Percentiles rank a stretch among this genome's conserved stretches.
Conservation (phyloP, 306 rosid species). For the Castanopsis chinensis region DNA sequence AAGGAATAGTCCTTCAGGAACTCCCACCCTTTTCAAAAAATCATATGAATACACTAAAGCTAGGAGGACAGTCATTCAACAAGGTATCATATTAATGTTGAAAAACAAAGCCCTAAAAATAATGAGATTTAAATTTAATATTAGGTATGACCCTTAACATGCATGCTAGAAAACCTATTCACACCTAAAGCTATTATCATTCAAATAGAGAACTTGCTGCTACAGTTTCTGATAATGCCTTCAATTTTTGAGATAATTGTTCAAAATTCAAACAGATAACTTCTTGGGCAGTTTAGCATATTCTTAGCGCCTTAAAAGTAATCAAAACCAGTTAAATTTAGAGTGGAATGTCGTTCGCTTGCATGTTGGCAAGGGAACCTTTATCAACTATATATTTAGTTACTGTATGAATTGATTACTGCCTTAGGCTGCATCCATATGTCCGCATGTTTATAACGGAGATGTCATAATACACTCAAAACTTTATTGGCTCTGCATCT, state of each 20-base stretch:
- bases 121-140: neutral
- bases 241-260: neutral
- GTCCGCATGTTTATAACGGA: too few relatives aligned
- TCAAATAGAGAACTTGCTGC: neutral
- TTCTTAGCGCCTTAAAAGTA: neutral
- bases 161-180: neutral
- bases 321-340: neutral
- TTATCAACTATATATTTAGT: neutral
- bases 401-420: neutral
- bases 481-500: too few relatives aligned
- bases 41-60: neutral
- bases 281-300: neutral
- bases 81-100: neutral
- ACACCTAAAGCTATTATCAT: neutral
- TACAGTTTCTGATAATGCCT: neutral
- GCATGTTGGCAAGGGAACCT: neutral
- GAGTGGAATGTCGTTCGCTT: neutral
- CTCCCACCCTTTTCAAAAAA: neutral
- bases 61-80: neutral
- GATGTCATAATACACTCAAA: too few relatives aligned
- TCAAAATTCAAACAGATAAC: neutral
- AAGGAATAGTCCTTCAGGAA: slow-evolving; percentile 11
- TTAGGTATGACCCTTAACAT: neutral
- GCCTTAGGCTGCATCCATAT: neutral
- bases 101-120: neutral